Conservation (phyloP, 2,329 filamentous ascomycete species). For the Colletotrichum sp. region DNA sequence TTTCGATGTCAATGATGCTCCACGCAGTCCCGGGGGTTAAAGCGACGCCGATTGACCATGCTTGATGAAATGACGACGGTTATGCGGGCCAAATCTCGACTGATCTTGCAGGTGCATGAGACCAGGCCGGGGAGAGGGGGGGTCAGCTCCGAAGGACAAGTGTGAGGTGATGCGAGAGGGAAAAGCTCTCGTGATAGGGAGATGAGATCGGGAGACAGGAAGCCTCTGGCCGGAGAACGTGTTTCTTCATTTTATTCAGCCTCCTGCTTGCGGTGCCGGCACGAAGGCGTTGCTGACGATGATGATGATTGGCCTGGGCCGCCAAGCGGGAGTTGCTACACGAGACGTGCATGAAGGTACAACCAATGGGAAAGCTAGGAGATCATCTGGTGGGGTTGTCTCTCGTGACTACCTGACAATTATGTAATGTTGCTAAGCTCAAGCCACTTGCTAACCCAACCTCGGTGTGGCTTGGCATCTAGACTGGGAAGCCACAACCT, state of each 20-base stretch:
- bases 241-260: neutral
- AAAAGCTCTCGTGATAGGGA: neutral
- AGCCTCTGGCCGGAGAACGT: neutral
- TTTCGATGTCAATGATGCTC: constrained; percentile 9
- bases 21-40: constrained; percentile 13
- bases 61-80: constrained; percentile 3
- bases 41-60: constrained; percentile 15
- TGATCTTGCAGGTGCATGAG: constrained; percentile 13
- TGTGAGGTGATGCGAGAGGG: neutral
- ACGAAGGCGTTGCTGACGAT: neutral
- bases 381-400: neutral
- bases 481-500: neutral
- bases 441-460: neutral
- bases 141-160: neutral
- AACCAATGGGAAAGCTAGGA: constrained; percentile 19
- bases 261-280: neutral
- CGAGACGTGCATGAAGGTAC: constrained; percentile 24
- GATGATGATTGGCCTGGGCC: constrained; percentile 6
- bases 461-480: neutral
- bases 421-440: neutral
- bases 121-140: neutral
- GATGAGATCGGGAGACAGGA: neutral
- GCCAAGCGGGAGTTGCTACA: constrained; percentile 19
- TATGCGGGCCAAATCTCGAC: neutral
- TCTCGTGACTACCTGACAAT: neutral